phyloP scores from a whole-genome alignment of 2,329 filamentous ascomycete genomes.

The Stemphylium vesicarium region DNA sequence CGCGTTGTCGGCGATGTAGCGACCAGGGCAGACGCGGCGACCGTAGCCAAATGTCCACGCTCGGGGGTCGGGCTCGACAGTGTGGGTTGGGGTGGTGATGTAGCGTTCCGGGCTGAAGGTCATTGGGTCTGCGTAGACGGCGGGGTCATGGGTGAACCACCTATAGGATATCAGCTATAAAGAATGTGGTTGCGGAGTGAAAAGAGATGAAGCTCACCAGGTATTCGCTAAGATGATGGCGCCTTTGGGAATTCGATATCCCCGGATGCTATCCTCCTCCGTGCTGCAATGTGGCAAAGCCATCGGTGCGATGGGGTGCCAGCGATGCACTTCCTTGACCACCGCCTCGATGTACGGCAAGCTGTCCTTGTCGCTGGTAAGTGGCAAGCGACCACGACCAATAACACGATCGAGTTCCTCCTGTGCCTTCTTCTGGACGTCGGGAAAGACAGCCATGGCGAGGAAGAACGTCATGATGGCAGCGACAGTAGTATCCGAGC shows the following conservation, averaged over 20 bases:
- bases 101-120: conserved; percentile 56
- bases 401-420: conserved; percentile 58
- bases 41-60: conserved; percentile 51
- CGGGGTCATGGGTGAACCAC: conserved; percentile 53
- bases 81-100: conserved; percentile 38
- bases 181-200: not conserved
- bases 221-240: conserved; percentile 47
- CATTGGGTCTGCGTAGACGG: conserved; percentile 47
- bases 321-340: conserved; percentile 55
- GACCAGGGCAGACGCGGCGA: conserved; percentile 53
- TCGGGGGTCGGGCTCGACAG: conserved; percentile 50
- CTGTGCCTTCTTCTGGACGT: conserved; percentile 57
- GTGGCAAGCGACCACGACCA: conserved; percentile 55
- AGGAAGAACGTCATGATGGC: conserved; percentile 56
- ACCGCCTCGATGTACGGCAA: conserved; percentile 49
- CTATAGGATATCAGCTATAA: conserved; percentile 19
- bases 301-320: conserved; percentile 43
- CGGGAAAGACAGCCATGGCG: conserved; percentile 59
- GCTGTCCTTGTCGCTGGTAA: conserved; percentile 53
- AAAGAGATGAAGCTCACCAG: conserved; percentile 39
- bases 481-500: conserved; percentile 55
- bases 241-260: conserved; percentile 53
- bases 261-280: conserved; percentile 48
- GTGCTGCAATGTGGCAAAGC: conserved; percentile 41
- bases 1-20: conserved; percentile 51